Base-by-base conservation (phyloP, 306 rosid genomes). In the Acacia acuminata region DNA sequence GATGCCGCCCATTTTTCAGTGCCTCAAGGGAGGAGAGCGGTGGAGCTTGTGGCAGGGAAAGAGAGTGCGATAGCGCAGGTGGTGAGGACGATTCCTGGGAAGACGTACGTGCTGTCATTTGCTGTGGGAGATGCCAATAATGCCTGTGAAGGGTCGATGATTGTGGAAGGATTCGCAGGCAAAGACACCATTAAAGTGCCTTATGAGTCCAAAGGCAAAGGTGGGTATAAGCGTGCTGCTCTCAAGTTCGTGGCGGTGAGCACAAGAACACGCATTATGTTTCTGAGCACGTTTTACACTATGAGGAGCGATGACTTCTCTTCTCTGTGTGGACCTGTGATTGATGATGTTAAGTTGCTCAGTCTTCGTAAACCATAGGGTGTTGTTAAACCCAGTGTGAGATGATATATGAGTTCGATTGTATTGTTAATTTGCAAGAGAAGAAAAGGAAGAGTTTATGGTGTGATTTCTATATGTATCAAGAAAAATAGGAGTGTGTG, bases 321-420 rank as follows among this genome's bases (percentile, higher is more conserved):
- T 58, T 92, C 97, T 10, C 86, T 92, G 8, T 92, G 97, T 63
- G 97, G 97, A 4, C 97, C 97, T 17, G 97, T 92, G 10, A 77
- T 92, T 68, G 97, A 92, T 61, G 90, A 92, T 51, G 90, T 90
- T 48, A 85, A 25, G 80, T 48, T 90, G 85, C 27, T 92, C 48
- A 88, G 90, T 72, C 77, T 89, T 30, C 82, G 93, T 44, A 86
- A 84, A 24, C 85, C 91, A 43, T 56, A 71, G 42, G 12, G 70
- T 30, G 70, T 63, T 30, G 70, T 63, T 7, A 16, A 16, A 1
- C 22, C n/a, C 70, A 32, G 8, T 64, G 10, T 13, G 43, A 30
- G n/a, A 8, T 17, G 42, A 64, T 38, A 36, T 36, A 38, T 64
- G 42, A 64, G 42, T 30, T 27, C 5, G 32, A 4, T 63, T 5